These are phyloP conservation scores for Cercospora beticola DNA, from an alignment of 2,329 filamentous ascomycete genomes.

Conservation along the genomic window DNA sequence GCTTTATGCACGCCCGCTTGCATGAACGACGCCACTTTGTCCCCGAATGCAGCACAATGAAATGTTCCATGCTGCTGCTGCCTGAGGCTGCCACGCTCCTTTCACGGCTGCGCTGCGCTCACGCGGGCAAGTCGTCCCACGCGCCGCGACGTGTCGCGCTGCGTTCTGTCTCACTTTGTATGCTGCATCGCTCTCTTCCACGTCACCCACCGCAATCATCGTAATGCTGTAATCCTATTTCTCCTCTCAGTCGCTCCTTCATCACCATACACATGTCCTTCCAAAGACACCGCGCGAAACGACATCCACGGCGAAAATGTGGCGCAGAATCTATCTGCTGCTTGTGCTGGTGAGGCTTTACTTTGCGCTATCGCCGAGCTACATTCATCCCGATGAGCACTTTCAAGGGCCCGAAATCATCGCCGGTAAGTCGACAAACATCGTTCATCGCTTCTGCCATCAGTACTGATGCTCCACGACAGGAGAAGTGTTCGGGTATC, in stretches of 20 bases:
- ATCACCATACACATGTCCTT: slow-evolving; percentile 2
- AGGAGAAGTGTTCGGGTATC: slow-evolving; percentile 93
- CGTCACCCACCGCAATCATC: background rate
- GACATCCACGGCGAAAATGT: slow-evolving; percentile 58
- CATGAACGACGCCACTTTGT: background rate
- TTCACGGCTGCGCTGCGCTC: background rate
- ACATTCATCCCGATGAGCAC: slow-evolving; percentile 97
- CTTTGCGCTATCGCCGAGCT: slow-evolving; percentile 91
- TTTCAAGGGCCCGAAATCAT: slow-evolving; percentile 98
- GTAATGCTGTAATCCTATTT: slow-evolving; percentile 6
- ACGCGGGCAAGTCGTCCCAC: background rate
- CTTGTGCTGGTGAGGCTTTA: slow-evolving; percentile 85
- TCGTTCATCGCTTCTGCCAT: background rate
- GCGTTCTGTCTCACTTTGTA: background rate
- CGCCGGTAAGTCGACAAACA: slow-evolving; percentile 61
- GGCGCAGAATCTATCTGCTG: slow-evolving; percentile 83
- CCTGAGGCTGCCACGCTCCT: background rate
- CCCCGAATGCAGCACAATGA: background rate
- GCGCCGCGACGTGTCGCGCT: slow-evolving; percentile 2
- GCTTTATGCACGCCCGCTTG: background rate
- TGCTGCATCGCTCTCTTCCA: background rate
- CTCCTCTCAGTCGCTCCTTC: slow-evolving; percentile 5
- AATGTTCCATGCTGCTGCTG: background rate
- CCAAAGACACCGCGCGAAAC: background rate
- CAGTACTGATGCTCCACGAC: slow-evolving; percentile 5